Evolutionary conservation across 345 rosid species (phyloP), one percentile per base, ranked within the genome.

Genomic region (Hibiscus syriacus): DNA sequence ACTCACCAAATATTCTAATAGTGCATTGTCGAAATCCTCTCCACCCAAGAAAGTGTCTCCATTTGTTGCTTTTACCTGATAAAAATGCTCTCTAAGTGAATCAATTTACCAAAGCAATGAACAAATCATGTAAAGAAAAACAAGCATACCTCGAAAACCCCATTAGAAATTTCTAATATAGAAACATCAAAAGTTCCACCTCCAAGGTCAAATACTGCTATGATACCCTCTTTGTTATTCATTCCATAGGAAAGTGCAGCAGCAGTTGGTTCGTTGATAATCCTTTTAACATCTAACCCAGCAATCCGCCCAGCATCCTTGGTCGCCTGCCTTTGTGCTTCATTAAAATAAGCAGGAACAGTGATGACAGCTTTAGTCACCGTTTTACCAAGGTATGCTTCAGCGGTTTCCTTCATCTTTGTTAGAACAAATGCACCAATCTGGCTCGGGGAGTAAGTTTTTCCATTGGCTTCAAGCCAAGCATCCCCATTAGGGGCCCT

Each of bases 21-120:
- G n/a, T n/a, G n/a, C n/a, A n/a, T n/a, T n/a, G n/a, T n/a, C n/a
- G n/a, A n/a, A n/a, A n/a, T n/a, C n/a, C 27, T 80, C 80, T 29
- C 83, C 80, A 55, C 83, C 83, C 76, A 80, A 62, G 64, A 79
- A 79, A 45, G 83, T 79, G 67, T 79, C 83, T 19, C 83, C 83
- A 56, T 79, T 79, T 55, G 83, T 80, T 38, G 83, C 80, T 80
- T 80, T 80, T 10, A 80, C 80, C 82, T 79, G 58, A n/a, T n/a
- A 52, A 45, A 25, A 36, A 34, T 17, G 19, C 32, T 16, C 53
- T 4, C 3, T n/a, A n/a, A 16, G 25, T 46, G 17, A 56, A 29
- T 56, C 0, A 12, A 43, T 41, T 43, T 8, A 19, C 26, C 9
- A 27, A 14, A 49, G 59, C 6, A 59, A 46, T 20, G 6, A 60